Base-by-base conservation (phyloP, 352 stramenopile species). In the Phytopythium sindhum region DNA sequence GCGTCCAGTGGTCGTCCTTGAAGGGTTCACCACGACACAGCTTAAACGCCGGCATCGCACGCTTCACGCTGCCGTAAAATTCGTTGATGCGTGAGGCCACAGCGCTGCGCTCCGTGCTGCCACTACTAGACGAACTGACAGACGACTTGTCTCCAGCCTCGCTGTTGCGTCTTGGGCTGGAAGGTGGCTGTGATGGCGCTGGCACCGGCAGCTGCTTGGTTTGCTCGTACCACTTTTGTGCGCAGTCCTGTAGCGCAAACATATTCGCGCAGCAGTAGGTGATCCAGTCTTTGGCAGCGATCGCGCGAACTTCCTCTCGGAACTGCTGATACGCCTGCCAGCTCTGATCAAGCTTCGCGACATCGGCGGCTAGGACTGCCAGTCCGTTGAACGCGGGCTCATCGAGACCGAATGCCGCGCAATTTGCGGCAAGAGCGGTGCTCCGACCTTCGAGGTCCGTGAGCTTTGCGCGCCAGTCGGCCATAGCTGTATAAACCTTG, bases 1-100 rank as follows among this genome's bases (percentile, higher is more conserved):
- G 86, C 0, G 81, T 95, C 96, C 96, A 98, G 69, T 98, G 96
- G 63, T 98, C 96, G 60, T 98, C 95, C 63, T 98, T 98, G 71
- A 98, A 98, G 19, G 92, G 88, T 57, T 98, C 95, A 17, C 96
- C 92, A 5, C 91, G 81, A 65, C 91, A 98, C 45, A 98, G 90
- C 70, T 98, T 98, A 28, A 98, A 82, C 4, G 89, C 84, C 0
- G 95, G 93, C 73, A 97, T 93, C 0, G 91, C 85, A 52, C 87
- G 78, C 74, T 97, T 97, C 42, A 98, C 88, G 39, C 77, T 76
- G 4, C 81, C 89, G 23, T 84, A 69, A 64, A 97, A 90, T 23
- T 93, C 84, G 21, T 80, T 66, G 42, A 97, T 86, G 61, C 91
- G 85, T 31, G 92, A 81, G 19, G 90, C 76, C 1, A 96, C 87